Evolutionary conservation across 1,284 basidiomycete species (phyloP), one percentile per base, ranked within the genome.

Genomic region (Veloporphyrellus conicus): DNA sequence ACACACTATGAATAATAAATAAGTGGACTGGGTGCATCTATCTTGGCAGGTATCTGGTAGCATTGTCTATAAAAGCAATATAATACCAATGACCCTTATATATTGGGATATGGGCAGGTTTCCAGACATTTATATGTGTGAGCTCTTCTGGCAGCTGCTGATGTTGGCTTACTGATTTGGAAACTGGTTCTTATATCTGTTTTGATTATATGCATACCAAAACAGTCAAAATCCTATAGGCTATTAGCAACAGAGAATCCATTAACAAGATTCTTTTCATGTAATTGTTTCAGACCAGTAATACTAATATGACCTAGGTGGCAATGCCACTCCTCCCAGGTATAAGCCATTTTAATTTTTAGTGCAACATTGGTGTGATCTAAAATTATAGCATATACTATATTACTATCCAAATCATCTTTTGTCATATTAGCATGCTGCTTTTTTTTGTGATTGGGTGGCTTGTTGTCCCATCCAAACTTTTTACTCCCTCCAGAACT

Each of bases 291-390:
- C 23, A 52, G 12, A 15, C 41, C 43, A 7, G 3, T 16, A 6
- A 52, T 38, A 7, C 45, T 9, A 2, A 53, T 47, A 16, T 53
- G 48, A 1, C 33, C 38, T 0, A 53, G 38, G 0, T 18, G 9
- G 0, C 14, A 2, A 14, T 53, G 51, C 44, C 48, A 53, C 31
- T 53, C 41, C 6, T 23, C 28, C 50, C 50, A 52, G 7, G 44
- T 52, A 8, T n/a, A 45, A 2, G 16, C 18, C 1, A 1, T 8
- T 20, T 41, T 51, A 0, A 38, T 4, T 4, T 33, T 41, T 1
- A 48, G 9, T 1, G 29, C 6, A 4, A 34, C 2, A 18, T 39
- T 28, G 2, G 9, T n/a, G 3, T 22, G 23, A 5, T 25, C 23
- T 25, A 8, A 5, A 8, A 8, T 8, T 8, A 8, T 11, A 25